Conservation (phyloP, 139 green algal species). For the Klebsormidium nitens region DNA sequence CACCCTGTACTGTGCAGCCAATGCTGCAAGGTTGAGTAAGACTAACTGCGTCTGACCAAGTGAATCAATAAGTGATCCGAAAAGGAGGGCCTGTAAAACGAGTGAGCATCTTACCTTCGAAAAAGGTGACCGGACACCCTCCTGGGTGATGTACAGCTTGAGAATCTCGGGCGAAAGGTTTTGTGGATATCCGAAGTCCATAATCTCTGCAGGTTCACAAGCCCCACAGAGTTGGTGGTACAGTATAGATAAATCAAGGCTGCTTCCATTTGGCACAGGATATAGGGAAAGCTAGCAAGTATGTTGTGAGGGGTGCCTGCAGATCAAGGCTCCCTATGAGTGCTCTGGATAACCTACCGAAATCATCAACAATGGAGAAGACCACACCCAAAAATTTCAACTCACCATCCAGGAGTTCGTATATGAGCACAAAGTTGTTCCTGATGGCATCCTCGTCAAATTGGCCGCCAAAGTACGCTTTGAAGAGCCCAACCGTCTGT, state of each 20-base stretch:
- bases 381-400: not conserved
- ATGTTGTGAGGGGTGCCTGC: too few relatives aligned
- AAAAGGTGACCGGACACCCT: slow-evolving; percentile 44
- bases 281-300: too few relatives aligned
- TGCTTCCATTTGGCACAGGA: too few relatives aligned
- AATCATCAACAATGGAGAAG: not conserved
- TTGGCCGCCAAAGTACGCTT: slow-evolving; percentile 82
- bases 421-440: slow-evolving; percentile 95
- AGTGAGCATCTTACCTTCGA: too few relatives aligned
- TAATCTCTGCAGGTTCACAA: slow-evolving; percentile 49
- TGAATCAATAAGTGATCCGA: too few relatives aligned
- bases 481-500: slow-evolving; percentile 44
- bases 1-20: too few relatives aligned
- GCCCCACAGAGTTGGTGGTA: not conserved
- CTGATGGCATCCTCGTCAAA: slow-evolving; percentile 76
- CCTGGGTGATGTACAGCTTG: slow-evolving; percentile 94
- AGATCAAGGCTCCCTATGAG: too few relatives aligned
- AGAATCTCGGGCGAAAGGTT: slow-evolving; percentile 76
- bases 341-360: not conserved
- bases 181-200: slow-evolving; percentile 89
- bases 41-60: too few relatives aligned
- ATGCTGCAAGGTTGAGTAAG: too few relatives aligned
- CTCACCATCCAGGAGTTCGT: slow-evolving; percentile 83
- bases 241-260: not conserved
- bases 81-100: too few relatives aligned